Evolutionary conservation across 441 rosid genomes (phyloP).

Genomic region (Erodium trifolium): DNA sequence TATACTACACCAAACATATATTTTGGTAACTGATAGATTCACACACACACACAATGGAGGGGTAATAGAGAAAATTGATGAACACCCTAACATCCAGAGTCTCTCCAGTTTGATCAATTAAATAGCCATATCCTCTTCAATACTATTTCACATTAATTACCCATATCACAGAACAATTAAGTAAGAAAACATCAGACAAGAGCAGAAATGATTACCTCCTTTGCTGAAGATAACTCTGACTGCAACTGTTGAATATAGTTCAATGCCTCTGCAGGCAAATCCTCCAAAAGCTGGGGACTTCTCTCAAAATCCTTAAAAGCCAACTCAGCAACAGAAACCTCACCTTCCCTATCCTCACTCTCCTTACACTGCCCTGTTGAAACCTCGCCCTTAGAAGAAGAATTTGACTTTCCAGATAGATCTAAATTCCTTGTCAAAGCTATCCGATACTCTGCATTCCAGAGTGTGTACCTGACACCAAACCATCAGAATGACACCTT

Average conservation of each 20-base stretch:
- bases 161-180: not conserved
- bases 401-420: slow-evolving; percentile 26
- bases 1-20: not conserved
- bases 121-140: not conserved
- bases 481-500: slow-evolving; percentile 4
- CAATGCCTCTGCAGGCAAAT: slow-evolving; percentile 55
- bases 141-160: not conserved
- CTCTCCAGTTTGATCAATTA: not conserved
- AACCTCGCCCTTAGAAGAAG: slow-evolving; percentile 21
- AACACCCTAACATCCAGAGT: not conserved
- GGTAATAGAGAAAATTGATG: not conserved
- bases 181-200: not conserved
- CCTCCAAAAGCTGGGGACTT: slow-evolving; percentile 50
- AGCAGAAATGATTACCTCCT: slow-evolving; percentile 37
- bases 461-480: slow-evolving; percentile 55
- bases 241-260: slow-evolving; percentile 52
- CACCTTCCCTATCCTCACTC: slow-evolving; percentile 25
- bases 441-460: slow-evolving; percentile 87
- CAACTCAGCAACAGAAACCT: slow-evolving; percentile 12
- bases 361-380: slow-evolving; percentile 21
- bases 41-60: not conserved
- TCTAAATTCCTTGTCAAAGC: slow-evolving; percentile 59
- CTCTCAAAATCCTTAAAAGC: slow-evolving; percentile 36
- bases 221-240: slow-evolving; percentile 42
- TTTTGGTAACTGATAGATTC: not conserved